A percentile compares a stretch with the other conserved stretches of the same genome.
These are phyloP conservation scores for Singerocomus inundabilis DNA, from an alignment of 1,284 basidiomycete species.

Conservation along the genomic window DNA sequence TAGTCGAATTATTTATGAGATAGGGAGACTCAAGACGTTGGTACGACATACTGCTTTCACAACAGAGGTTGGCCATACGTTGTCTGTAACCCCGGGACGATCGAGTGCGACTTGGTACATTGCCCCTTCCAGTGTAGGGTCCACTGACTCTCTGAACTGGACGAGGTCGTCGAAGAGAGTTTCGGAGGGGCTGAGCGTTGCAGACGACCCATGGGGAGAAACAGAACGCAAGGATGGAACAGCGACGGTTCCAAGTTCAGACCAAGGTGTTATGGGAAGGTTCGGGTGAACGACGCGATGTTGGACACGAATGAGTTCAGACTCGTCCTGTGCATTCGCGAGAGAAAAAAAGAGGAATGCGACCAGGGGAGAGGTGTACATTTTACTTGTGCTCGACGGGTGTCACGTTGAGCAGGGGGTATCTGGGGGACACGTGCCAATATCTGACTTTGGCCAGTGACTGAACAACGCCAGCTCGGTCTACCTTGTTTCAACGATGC, in stretches of 20 bases:
- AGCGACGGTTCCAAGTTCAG: constrained; percentile 34
- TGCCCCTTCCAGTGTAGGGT: constrained; percentile 39
- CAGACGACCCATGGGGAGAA: constrained; percentile 26
- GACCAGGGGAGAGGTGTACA: constrained; percentile 7
- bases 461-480: not conserved
- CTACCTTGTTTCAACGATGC: constrained; percentile 55
- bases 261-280: constrained; percentile 34
- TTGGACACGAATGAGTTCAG: constrained; percentile 29
- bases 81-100: constrained; percentile 44
- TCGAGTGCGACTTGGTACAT: constrained; percentile 77
- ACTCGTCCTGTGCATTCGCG: constrained; percentile 13
- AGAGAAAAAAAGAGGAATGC: constrained; percentile 16
- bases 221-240: constrained; percentile 30
- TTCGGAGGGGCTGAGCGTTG: constrained; percentile 36
- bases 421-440: constrained; percentile 14
- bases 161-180: constrained; percentile 44
- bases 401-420: constrained; percentile 10
- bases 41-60: constrained; percentile 63
- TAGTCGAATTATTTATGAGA: constrained; percentile 22
- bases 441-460: not conserved
- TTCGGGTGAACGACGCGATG: constrained; percentile 44
- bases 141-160: constrained; percentile 41
- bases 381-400: constrained; percentile 5
- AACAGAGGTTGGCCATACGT: constrained; percentile 64
- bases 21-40: constrained; percentile 9